These are phyloP conservation scores for Mortierella sp. DNA, from an alignment of 371 early-diverging fungal species.

Conservation along the genomic window DNA sequence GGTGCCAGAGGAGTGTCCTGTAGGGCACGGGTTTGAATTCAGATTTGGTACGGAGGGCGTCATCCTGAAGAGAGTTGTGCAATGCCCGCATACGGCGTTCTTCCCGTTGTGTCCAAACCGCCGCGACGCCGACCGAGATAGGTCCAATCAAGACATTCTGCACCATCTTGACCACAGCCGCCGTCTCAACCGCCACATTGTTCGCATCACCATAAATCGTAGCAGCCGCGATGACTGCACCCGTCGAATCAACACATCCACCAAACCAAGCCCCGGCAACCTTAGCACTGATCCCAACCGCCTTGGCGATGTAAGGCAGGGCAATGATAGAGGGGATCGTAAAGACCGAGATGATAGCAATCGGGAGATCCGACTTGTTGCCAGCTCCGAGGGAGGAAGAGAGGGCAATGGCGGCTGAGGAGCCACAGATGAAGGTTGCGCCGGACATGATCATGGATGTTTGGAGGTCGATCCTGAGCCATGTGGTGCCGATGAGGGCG, in stretches of 20 bases:
- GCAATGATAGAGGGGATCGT: conserved; percentile 78
- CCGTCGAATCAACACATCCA: conserved; percentile 75
- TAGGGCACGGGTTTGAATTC: conserved; percentile 48
- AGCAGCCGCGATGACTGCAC: conserved; percentile 78
- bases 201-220: conserved; percentile 68
- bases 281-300: conserved; percentile 58
- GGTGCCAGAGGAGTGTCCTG: conserved; percentile 64
- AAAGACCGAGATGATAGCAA: conserved; percentile 76
- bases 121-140: conserved; percentile 69
- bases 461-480: conserved; percentile 70
- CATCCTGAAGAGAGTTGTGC: conserved; percentile 37
- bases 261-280: conserved; percentile 79
- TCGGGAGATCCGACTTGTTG: conserved; percentile 71
- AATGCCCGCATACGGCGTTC: conserved; percentile 47
- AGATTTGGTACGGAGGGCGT: conserved; percentile 22
- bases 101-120: conserved; percentile 70
- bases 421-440: conserved; percentile 75
- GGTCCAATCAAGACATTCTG: conserved; percentile 76
- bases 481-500: conserved; percentile 64
- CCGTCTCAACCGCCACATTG: conserved; percentile 66
- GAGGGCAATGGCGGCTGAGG: conserved; percentile 74
- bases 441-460: conserved; percentile 74
- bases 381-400: conserved; percentile 70
- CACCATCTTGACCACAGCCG: conserved; percentile 76
- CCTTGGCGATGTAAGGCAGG: conserved; percentile 69